phyloP scores from a whole-genome alignment of 306 rosid genomes.

The Casuarina cunninghamiana region DNA sequence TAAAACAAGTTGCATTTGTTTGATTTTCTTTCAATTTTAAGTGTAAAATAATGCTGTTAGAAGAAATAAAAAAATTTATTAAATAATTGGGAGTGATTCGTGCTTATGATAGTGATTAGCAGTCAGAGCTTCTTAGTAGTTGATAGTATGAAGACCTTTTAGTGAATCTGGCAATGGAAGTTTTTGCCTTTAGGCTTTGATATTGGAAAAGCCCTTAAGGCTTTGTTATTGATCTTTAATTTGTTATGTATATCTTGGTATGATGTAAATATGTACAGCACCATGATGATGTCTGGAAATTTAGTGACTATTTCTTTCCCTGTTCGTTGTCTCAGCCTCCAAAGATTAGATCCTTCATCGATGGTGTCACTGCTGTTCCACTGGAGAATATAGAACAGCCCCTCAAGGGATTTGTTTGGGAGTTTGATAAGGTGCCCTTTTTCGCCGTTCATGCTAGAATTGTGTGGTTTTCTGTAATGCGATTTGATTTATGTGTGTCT shows the following conservation, averaged over 20 bases:
- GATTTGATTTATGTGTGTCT: slow-evolving; percentile 37
- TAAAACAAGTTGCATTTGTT: background rate
- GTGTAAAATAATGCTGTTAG: background rate
- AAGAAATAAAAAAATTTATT: background rate
- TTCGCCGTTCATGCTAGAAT: slow-evolving; percentile 27
- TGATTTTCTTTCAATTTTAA: background rate
- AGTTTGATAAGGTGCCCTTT: slow-evolving; percentile 79
- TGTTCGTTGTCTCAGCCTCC: slow-evolving; percentile 74
- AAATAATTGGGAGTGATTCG: background rate
- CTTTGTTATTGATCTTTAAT: background rate
- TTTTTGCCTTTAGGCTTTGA: background rate
- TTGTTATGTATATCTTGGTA: slow-evolving; percentile 8
- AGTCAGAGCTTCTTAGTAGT: background rate
- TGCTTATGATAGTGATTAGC: background rate
- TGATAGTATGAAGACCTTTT: background rate
- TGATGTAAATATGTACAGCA: slow-evolving; percentile 1
- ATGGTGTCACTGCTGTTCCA: slow-evolving; percentile 77
- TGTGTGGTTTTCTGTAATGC: slow-evolving; percentile 25
- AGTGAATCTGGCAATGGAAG: background rate
- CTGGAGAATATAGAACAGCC: slow-evolving; percentile 85
- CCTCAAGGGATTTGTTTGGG: slow-evolving; percentile 82
- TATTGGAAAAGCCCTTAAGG: background rate
- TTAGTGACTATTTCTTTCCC: slow-evolving; percentile 29
- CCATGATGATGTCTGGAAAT: slow-evolving; percentile 4
- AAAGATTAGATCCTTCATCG: slow-evolving; percentile 76